Conservation (phyloP, 164 flowering plant genomes). For the Dillenia suffruticosa region DNA sequence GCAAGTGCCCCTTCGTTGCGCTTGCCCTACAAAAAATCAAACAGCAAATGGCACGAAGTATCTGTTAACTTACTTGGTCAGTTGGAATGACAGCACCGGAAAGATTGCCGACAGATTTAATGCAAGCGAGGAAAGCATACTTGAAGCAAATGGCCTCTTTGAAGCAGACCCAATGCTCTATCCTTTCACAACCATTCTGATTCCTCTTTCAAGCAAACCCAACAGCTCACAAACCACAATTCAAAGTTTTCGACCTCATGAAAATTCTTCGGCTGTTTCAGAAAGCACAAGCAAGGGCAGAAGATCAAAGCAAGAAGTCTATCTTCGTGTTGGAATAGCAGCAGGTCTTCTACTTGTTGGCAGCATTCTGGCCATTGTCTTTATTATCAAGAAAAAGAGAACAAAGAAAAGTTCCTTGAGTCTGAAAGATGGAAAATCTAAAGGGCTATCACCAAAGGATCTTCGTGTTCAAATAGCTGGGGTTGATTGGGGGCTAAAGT, state of each 20-base stretch:
- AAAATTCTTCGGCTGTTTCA: not conserved
- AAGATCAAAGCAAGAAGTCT: conserved; percentile 12
- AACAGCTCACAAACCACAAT: conserved; percentile 30
- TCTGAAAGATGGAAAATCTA: not conserved
- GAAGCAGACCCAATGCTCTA: conserved; percentile 12
- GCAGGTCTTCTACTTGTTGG: conserved; percentile 13
- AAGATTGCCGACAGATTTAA: conserved; percentile 26
- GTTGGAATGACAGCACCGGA: conserved; percentile 17
- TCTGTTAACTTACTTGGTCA: conserved; percentile 41
- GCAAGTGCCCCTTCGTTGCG: conserved; percentile 58
- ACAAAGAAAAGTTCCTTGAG: not conserved
- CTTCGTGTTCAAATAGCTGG: conserved; percentile 36
- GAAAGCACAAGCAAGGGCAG: not conserved
- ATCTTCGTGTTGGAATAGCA: conserved; percentile 19
- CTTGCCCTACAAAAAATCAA: conserved; percentile 61
- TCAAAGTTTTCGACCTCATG: conserved; percentile 11
- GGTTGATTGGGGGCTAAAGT: conserved; percentile 24
- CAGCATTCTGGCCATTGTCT: not conserved
- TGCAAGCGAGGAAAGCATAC: conserved; percentile 12
- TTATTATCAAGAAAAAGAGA: conserved; percentile 16
- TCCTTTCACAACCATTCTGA: conserved; percentile 29
- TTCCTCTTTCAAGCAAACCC: conserved; percentile 37
- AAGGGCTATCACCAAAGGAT: conserved; percentile 20
- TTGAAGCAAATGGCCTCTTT: conserved; percentile 30
- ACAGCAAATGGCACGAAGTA: conserved; percentile 30